Base-by-base conservation (phyloP, 116 monocot genomes). In the Iris pallida region DNA sequence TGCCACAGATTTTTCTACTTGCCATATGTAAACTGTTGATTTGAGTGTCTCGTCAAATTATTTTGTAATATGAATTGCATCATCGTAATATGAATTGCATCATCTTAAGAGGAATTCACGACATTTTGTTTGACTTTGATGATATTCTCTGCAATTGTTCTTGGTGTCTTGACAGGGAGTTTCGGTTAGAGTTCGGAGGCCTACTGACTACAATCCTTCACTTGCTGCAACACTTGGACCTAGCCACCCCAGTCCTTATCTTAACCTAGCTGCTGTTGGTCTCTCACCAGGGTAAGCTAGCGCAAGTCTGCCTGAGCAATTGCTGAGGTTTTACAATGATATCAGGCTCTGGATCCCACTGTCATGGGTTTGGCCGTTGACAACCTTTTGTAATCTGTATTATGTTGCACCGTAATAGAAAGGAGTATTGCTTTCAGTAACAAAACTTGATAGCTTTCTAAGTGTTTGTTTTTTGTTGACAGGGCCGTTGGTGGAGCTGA, bases 171-270 rank as follows among this genome's bases (percentile, higher is more conserved):
- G 55, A 48, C 55, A 76, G 74, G 82, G 82, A 42, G 82, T 75
- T 53, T 65, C 81, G 63, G 82, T 82, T 51, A 82, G 71, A 49
- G 82, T 82, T 48, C 61, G 82, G 59, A 73, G 82, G 19, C 82
- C 82, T 44, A 82, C 82, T 18, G 82, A 82, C 61, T 82, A 82
- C 17, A 81, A 81, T 68, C 81, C 81, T 68, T 81, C 81, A 8
- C 56, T 81, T 48, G 81, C 81, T 0, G 77, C 82, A 55, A 63
- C 82, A 42, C 73, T 82, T 62, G 82, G 82, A 54, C 82, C 82
- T 17, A 73, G 77, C 53, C 73, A 82, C 54, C 82, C 82, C 7
- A 78, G 62, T 58, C 74, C 82, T 8, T 68, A 74, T 70, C 78
- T 82, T 53, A 82, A 82, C 60, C 52, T 82, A 49, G 69, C 74